Conservation (phyloP, 495 filamentous ascomycete species). For the Geopyxis carbonaria region DNA sequence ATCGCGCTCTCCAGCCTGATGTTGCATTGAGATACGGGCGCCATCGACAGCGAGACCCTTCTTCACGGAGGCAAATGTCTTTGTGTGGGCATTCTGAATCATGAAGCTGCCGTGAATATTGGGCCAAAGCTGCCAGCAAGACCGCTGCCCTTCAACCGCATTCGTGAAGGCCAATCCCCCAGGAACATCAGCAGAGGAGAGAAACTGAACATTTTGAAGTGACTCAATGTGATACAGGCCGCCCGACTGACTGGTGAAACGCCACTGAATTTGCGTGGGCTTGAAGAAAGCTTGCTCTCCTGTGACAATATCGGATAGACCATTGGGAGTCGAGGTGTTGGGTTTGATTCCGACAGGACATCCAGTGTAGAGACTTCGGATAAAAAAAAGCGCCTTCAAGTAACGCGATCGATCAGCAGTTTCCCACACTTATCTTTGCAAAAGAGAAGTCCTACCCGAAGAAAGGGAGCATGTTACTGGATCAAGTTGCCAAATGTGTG, state of each 20-base stretch:
- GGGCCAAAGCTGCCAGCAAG: neutral
- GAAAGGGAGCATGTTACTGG: neutral
- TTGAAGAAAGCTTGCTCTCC: neutral
- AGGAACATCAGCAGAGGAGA: neutral
- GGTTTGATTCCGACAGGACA: no score
- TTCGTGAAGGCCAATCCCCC: neutral
- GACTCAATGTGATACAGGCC: neutral
- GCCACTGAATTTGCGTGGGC: neutral
- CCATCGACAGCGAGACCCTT: neutral
- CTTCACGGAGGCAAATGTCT: neutral
- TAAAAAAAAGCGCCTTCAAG: no score
- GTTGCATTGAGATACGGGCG: neutral
- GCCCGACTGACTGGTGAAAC: neutral
- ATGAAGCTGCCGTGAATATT: neutral
- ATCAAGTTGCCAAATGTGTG: neutral
- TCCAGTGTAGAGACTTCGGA: no score
- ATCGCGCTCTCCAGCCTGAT: neutral
- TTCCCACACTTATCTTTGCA: no score
- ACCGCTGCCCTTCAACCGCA: neutral
- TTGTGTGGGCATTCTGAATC: neutral
- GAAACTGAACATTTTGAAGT: neutral
- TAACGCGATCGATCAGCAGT: no score
- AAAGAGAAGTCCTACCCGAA: neutral
- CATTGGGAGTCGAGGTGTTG: no score
- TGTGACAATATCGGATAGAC: neutral